Conservation (phyloP, 768 basidiomycete species). For the Mycena amicta region DNA sequence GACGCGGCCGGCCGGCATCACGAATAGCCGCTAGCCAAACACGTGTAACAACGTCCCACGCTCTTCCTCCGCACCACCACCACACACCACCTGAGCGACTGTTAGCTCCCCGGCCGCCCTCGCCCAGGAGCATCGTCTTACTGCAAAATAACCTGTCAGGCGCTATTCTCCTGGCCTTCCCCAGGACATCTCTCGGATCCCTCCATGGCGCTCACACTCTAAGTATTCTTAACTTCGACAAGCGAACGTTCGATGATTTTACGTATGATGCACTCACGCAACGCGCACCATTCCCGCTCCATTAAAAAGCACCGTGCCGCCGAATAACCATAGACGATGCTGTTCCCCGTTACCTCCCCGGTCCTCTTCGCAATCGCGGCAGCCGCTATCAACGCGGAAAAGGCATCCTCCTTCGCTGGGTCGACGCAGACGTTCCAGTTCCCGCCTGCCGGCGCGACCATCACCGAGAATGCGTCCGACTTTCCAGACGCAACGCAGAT, state of each 20-base stretch:
- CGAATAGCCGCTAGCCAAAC: no score
- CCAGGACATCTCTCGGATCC: no score
- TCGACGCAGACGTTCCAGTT: constrained; percentile 41
- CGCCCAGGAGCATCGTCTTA: no score
- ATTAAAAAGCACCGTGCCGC: background rate
- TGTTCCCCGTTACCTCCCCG: background rate
- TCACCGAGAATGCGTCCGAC: constrained; percentile 37
- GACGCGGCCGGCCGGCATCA: no score
- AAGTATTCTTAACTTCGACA: background rate
- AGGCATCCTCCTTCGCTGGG: constrained; percentile 45
- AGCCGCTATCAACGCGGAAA: background rate
- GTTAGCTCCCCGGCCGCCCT: no score
- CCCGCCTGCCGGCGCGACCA: constrained; percentile 43
- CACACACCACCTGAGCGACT: no score
- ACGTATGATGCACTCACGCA: background rate
- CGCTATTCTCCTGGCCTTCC: no score
- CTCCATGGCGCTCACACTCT: no score
- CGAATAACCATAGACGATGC: background rate
- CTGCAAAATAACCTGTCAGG: no score
- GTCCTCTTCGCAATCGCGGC: background rate
- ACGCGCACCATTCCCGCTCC: background rate
- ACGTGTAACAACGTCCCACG: no score
- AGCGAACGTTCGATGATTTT: background rate
- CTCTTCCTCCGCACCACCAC: no score
- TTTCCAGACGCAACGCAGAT: constrained; percentile 47